Conservation (phyloP, 139 green algal species). For the Tetraselmis chui region DNA sequence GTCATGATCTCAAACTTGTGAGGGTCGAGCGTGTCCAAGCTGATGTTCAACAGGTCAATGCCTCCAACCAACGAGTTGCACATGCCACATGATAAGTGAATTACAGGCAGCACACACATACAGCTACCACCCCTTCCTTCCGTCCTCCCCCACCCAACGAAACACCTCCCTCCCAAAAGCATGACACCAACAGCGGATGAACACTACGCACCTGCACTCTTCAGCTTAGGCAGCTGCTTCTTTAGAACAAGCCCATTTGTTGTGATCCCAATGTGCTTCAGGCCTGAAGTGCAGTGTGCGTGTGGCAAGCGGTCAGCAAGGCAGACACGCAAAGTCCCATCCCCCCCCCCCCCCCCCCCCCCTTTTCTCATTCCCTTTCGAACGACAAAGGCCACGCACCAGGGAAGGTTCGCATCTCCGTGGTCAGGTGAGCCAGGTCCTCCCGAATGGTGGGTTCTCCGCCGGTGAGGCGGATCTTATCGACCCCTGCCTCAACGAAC, state of each 20-base stretch:
- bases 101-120: no score
- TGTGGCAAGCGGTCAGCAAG: no score
- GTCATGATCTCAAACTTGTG: constrained; percentile 87
- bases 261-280: constrained; percentile 80
- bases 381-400: no score
- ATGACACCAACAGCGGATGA: no score
- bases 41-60: constrained; percentile 86
- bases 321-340: no score
- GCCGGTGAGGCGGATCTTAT: constrained; percentile 93
- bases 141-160: no score
- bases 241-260: constrained; percentile 87
- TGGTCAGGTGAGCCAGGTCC: constrained; percentile 72
- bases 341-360: no score
- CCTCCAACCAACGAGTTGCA: constrained; percentile 37
- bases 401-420: constrained; percentile 19
- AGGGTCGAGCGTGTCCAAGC: constrained; percentile 83
- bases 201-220: constrained; percentile 5
- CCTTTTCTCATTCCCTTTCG: no score
- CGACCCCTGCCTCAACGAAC: constrained; percentile 77
- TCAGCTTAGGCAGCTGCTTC: constrained; percentile 54
- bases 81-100: no score
- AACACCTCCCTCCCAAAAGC: no score
- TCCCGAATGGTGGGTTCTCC: constrained; percentile 90
- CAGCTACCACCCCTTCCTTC: no score
- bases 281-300: no score